Conservation (phyloP, 805 yeast genomes). For the Isabelozyma pseudorhagii region DNA sequence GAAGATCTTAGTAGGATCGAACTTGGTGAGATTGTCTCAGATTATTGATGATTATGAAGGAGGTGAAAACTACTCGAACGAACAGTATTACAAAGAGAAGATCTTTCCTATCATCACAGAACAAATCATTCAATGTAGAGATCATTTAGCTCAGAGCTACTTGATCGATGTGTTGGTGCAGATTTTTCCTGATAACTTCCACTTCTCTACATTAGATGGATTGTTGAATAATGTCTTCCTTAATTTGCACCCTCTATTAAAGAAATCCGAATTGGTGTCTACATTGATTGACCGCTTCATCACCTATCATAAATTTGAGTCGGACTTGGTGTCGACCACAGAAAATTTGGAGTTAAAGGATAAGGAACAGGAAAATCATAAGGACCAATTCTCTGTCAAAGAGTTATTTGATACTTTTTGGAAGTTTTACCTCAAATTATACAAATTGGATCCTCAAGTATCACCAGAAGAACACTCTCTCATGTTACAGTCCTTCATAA, state of each 20-base stretch:
- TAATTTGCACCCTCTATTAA: slow-evolving; percentile 67
- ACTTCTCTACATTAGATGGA: slow-evolving; percentile 65
- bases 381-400: slow-evolving; percentile 6
- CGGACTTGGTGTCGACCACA: slow-evolving; percentile 7
- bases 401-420: slow-evolving; percentile 57
- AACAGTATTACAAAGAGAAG: slow-evolving; percentile 37
- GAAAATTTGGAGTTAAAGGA: slow-evolving; percentile 8
- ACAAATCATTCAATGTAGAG: slow-evolving; percentile 90
- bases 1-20: slow-evolving; percentile 89
- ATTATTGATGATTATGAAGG: slow-evolving; percentile 63
- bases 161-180: slow-evolving; percentile 87
- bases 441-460: slow-evolving; percentile 60
- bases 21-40: slow-evolving; percentile 84
- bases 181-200: slow-evolving; percentile 92
- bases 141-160: slow-evolving; percentile 88
- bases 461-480: slow-evolving; percentile 62
- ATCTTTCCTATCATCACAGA: slow-evolving; percentile 81
- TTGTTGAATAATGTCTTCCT: slow-evolving; percentile 61
- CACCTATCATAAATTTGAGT: slow-evolving; percentile 35
- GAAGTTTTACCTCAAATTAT: slow-evolving; percentile 56
- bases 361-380: slow-evolving; percentile 3
- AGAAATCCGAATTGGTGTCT: slow-evolving; percentile 60
- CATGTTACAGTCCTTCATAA: slow-evolving; percentile 63
- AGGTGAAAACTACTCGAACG: slow-evolving; percentile 22
- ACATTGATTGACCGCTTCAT: slow-evolving; percentile 73